Evolutionary conservation across 306 rosid species (phyloP).

Genomic region (Citrullus colocynthis): DNA sequence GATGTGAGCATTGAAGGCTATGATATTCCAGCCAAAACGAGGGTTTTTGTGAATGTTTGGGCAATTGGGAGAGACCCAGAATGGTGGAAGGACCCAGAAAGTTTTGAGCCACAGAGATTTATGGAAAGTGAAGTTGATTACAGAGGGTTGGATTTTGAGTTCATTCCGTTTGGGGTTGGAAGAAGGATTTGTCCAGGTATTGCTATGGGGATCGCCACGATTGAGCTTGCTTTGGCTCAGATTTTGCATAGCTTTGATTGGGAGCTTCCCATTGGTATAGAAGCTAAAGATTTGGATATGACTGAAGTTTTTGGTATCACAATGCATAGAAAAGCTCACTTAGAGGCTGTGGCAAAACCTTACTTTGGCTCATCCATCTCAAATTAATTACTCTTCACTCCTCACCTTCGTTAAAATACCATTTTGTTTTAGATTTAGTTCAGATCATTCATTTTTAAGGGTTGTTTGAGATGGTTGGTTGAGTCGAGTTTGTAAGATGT

Average conservation of each 20-base stretch:
- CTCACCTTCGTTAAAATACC: too few species aligned
- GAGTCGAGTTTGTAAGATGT: too few species aligned
- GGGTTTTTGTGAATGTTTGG: conserved; percentile 15
- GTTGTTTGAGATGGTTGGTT: too few species aligned
- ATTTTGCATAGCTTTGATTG: conserved; percentile 27
- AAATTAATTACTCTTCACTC: background rate
- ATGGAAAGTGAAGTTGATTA: background rate
- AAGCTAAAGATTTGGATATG: conserved; percentile 18
- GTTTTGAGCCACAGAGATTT: conserved; percentile 20
- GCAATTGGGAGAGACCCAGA: conserved; percentile 25
- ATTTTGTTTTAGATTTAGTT: too few species aligned
- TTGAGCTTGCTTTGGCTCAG: conserved; percentile 20
- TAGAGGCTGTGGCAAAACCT: background rate
- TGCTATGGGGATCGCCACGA: conserved; percentile 15
- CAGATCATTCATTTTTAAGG: too few species aligned
- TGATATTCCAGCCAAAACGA: conserved; percentile 14
- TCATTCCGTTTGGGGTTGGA: conserved; percentile 32
- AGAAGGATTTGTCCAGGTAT: conserved; percentile 33
- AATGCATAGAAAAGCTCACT: background rate
- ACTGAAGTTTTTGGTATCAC: conserved; percentile 23
- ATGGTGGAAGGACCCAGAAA: conserved; percentile 22
- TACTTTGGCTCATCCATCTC: background rate
- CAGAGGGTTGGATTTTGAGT: conserved; percentile 19
- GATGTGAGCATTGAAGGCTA: conserved; percentile 19
- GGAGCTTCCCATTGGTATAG: conserved; percentile 20